Percentiles rank a stretch among this genome's conserved stretches.
Evolutionary conservation across 1,284 basidiomycete species (phyloP).

Genomic region (Rhodofomes roseus): DNA sequence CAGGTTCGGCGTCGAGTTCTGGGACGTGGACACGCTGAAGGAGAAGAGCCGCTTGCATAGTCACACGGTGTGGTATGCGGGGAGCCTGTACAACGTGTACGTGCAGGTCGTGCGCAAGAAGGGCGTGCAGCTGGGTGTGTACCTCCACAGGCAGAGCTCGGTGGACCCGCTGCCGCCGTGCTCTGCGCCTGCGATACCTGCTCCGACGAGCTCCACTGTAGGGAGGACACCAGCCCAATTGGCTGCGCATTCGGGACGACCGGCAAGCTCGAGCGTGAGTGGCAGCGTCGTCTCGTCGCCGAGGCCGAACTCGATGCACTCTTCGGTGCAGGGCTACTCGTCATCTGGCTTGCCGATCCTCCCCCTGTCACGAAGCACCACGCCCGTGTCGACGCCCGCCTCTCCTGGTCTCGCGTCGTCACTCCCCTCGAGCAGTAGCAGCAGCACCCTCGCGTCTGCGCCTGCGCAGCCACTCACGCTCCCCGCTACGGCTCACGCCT

Average conservation of each 20-base stretch:
- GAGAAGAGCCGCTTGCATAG: constrained; percentile 82
- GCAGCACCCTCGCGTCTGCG: constrained; percentile 6
- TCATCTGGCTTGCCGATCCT: constrained; percentile 26
- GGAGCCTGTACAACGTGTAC: constrained; percentile 82
- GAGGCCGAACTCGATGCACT: constrained; percentile 12
- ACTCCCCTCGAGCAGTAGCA: constrained; percentile 9
- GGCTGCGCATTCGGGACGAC: constrained; percentile 2
- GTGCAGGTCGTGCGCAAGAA: constrained; percentile 81
- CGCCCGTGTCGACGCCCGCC: constrained; percentile 26
- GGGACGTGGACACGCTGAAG: constrained; percentile 77
- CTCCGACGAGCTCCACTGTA: constrained; percentile 2
- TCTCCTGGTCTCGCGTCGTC: constrained; percentile 16
- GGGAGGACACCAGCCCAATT: neutral
- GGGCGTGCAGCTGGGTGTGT: constrained; percentile 81
- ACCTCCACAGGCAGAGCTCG: constrained; percentile 82
- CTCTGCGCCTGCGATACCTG: constrained; percentile 24
- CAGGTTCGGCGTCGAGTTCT: constrained; percentile 88
- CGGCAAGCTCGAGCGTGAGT: constrained; percentile 7
- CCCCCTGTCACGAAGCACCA: constrained; percentile 36
- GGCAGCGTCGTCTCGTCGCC: constrained; percentile 12
- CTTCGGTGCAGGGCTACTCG: constrained; percentile 32
- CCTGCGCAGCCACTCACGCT: constrained; percentile 18
- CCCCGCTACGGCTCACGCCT: constrained; percentile 39
- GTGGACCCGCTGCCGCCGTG: constrained; percentile 60
- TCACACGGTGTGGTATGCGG: constrained; percentile 77